Conservation (phyloP, 2,329 filamentous ascomycete species). For the Nemania sp. region DNA sequence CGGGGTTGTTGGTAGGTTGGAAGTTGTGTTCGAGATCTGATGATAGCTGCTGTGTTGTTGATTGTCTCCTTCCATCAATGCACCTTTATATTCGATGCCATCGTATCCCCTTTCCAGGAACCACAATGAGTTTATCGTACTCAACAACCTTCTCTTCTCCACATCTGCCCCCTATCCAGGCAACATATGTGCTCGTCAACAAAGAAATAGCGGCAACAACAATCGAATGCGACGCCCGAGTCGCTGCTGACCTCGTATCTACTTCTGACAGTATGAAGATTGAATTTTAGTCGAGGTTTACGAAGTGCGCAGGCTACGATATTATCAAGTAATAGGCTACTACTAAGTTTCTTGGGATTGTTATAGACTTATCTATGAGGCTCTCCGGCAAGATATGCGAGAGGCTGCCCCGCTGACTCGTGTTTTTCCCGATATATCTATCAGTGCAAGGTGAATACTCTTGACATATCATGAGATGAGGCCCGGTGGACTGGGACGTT, state of each 20-base stretch:
- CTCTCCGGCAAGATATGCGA: background rate
- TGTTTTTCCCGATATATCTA: background rate
- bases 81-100: slow-evolving; percentile 1
- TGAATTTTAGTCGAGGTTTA: background rate
- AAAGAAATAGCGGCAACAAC: background rate
- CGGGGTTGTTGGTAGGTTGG: background rate
- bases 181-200: background rate
- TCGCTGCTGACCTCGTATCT: slow-evolving; percentile 19
- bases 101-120: background rate
- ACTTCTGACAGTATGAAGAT: slow-evolving; percentile 9
- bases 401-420: background rate
- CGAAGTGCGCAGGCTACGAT: background rate
- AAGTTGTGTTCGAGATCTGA: background rate
- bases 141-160: background rate
- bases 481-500: background rate
- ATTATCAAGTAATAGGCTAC: slow-evolving; percentile 2
- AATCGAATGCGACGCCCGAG: background rate
- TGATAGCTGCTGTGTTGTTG: background rate
- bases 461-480: too few relatives aligned
- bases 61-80: background rate
- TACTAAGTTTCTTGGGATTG: background rate
- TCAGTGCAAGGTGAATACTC: background rate
- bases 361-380: background rate
- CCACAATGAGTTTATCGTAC: background rate
- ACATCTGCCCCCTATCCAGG: background rate